phyloP scores from a whole-genome alignment of 2,329 filamentous ascomycete genomes.

The Diaporthe eres region DNA sequence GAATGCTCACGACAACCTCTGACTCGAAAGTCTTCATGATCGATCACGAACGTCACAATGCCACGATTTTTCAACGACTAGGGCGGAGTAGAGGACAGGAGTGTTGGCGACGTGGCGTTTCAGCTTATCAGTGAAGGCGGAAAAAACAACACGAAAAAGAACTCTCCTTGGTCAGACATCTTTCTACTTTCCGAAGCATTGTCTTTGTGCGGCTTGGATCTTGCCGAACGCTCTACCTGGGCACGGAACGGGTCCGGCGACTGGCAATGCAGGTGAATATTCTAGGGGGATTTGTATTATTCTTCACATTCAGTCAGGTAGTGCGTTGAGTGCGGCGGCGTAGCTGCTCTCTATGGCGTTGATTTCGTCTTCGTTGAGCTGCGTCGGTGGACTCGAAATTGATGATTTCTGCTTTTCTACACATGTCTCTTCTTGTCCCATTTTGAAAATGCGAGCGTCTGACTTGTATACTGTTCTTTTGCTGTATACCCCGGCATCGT shows the following conservation, averaged over 20 bases:
- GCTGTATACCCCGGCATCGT: constrained; percentile 1
- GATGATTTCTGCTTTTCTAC: constrained; percentile 24
- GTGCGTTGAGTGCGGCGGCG: constrained; percentile 24
- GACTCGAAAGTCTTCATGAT: constrained; percentile 24
- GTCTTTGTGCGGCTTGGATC: constrained; percentile 19
- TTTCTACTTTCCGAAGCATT: constrained; percentile 28
- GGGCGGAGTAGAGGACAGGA: constrained; percentile 24
- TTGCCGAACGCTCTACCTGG: background rate
- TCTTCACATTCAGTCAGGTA: constrained; percentile 33
- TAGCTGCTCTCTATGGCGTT: constrained; percentile 30
- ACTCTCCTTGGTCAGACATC: constrained; percentile 21
- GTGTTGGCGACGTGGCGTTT: constrained; percentile 32
- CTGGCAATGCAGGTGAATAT: constrained; percentile 26
- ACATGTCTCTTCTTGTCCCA: background rate
- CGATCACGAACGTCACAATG: constrained; percentile 20
- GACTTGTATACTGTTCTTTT: background rate
- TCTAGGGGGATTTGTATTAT: constrained; percentile 30
- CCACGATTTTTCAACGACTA: constrained; percentile 18
- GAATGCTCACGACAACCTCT: constrained; percentile 23
- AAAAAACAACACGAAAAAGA: constrained; percentile 22
- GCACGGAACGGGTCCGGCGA: background rate
- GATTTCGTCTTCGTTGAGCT: constrained; percentile 23
- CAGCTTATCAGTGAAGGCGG: constrained; percentile 25
- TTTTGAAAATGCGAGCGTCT: background rate
- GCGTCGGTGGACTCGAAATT: constrained; percentile 28